These are phyloP conservation scores for Hylodesmum podocarpum DNA, from an alignment of 306 rosid species.

Conservation along the genomic window DNA sequence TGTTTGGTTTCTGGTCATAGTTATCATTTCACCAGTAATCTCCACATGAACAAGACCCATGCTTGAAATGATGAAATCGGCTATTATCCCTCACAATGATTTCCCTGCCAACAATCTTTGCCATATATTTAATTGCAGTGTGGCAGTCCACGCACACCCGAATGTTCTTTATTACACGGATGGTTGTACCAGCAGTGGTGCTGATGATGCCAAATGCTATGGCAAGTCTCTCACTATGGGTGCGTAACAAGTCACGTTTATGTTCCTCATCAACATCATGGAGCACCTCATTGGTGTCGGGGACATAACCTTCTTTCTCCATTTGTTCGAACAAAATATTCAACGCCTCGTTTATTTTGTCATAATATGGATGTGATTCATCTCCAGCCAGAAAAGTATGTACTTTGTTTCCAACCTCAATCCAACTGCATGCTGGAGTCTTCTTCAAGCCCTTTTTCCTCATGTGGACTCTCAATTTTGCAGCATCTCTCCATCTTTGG, in stretches of 20 bases:
- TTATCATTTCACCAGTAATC: conserved; percentile 59
- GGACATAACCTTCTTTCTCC: conserved; percentile 71
- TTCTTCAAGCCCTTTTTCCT: conserved; percentile 69
- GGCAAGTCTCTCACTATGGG: conserved; percentile 91
- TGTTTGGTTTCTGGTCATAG: neutral
- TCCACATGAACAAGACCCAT: conserved; percentile 66
- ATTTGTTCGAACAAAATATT: conserved; percentile 65
- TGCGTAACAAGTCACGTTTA: conserved; percentile 49
- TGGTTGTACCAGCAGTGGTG: conserved; percentile 71
- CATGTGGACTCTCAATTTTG: conserved; percentile 60
- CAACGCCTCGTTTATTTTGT: conserved; percentile 57
- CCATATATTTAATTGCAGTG: conserved; percentile 66
- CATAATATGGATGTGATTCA: conserved; percentile 67
- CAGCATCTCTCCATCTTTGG: conserved; percentile 82
- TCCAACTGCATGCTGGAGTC: conserved; percentile 93
- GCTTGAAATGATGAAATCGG: conserved; percentile 84
- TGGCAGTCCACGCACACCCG: conserved; percentile 82
- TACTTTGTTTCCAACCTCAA: conserved; percentile 66
- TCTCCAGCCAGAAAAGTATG: conserved; percentile 84
- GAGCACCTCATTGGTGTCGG: conserved; percentile 64
- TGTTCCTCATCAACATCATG: conserved; percentile 86
- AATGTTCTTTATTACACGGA: conserved; percentile 77
- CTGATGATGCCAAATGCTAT: conserved; percentile 83
- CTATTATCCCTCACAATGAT: conserved; percentile 81
- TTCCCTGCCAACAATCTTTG: conserved; percentile 79